Percentiles rank a stretch among this genome's conserved stretches.
phyloP scores from a whole-genome alignment of 306 rosid genomes.

The Prosopis cineraria region DNA sequence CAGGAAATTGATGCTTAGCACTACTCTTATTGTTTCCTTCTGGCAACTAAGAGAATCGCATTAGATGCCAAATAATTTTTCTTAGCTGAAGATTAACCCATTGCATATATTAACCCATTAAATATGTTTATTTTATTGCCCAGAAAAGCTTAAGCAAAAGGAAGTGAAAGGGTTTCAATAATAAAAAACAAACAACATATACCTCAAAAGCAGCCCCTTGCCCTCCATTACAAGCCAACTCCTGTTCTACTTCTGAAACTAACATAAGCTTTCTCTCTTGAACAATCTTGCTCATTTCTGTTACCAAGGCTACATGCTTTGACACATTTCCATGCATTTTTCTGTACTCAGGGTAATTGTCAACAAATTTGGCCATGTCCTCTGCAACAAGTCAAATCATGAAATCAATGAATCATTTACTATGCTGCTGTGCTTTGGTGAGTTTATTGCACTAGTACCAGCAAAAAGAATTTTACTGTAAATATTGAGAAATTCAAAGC shows the following conservation, averaged over 20 bases:
- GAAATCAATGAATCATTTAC: constrained; percentile 26
- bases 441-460: neutral
- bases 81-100: neutral
- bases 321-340: constrained; percentile 98
- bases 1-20: neutral
- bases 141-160: neutral
- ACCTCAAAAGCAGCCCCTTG: constrained; percentile 99
- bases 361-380: constrained; percentile 98
- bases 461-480: constrained; percentile 4
- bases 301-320: constrained; percentile 91
- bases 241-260: constrained; percentile 93
- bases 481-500: constrained; percentile 21
- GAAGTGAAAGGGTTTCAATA: neutral
- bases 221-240: constrained; percentile 97
- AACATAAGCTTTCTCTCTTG: constrained; percentile 86
- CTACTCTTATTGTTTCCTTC: neutral
- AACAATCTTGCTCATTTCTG: constrained; percentile 91
- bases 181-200: constrained; percentile 12
- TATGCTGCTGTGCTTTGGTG: neutral
- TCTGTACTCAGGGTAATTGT: constrained; percentile 90
- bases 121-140: neutral
- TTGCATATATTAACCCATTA: neutral
- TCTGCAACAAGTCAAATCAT: constrained; percentile 59
- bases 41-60: neutral
- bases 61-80: neutral